Conservation (phyloP, 2,329 filamentous ascomycete species). For the Alternaria dauci region DNA sequence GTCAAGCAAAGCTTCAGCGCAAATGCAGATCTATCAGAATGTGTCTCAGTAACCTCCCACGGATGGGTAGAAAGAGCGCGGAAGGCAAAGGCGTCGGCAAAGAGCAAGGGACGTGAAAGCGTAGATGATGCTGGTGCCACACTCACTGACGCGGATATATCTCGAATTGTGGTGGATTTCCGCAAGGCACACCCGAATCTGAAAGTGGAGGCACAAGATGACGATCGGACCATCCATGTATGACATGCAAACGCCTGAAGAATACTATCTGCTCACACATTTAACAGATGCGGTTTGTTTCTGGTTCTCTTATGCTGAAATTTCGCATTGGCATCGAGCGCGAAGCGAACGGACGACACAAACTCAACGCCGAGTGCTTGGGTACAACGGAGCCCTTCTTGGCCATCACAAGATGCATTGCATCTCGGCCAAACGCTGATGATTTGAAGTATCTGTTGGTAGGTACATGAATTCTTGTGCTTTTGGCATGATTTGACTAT, state of each 20-base stretch:
- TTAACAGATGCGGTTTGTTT: conserved; percentile 37
- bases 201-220: conserved; percentile 37
- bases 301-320: conserved; percentile 32
- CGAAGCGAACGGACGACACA: conserved; percentile 35
- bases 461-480: conserved; percentile 12
- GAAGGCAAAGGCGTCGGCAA: conserved; percentile 28
- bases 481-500: background rate
- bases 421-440: conserved; percentile 42
- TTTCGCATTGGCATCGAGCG: conserved; percentile 42
- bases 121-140: conserved; percentile 15
- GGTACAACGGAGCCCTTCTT: conserved; percentile 38
- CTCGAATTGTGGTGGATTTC: conserved; percentile 36
- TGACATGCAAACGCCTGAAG: background rate
- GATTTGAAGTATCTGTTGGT: conserved; percentile 48
- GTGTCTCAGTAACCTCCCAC: conserved; percentile 44
- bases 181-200: conserved; percentile 37
- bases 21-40: conserved; percentile 50
- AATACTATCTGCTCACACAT: conserved; percentile 10
- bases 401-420: conserved; percentile 46
- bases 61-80: conserved; percentile 50
- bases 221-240: conserved; percentile 39
- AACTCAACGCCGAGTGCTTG: conserved; percentile 42
- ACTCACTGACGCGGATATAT: conserved; percentile 34
- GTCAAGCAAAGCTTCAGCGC: conserved; percentile 47
- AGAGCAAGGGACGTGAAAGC: conserved; percentile 16